Evolutionary conservation across 2,329 filamentous ascomycete genomes (phyloP), one percentile per base, ranked within the genome.

Genomic region (Fusarium nisikadoi): DNA sequence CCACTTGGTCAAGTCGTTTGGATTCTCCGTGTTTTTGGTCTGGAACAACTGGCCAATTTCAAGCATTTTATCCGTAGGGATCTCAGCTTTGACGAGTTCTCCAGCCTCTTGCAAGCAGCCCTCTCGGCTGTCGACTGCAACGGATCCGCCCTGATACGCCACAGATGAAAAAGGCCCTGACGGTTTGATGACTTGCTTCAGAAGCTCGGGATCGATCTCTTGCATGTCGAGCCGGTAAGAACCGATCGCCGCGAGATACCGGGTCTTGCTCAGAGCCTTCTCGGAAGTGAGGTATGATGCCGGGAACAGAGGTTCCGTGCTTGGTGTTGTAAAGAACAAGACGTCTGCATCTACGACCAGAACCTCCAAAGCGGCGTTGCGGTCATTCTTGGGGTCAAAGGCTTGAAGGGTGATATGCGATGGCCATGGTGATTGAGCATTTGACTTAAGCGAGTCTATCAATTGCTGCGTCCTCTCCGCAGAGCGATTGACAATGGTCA

Each of bases 1-100:
- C 89, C 90, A 92, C 39, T 90, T 86, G 43, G 83, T 82, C 71
- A 92, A 70, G 25, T 70, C 73, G 5, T 23, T 29, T 0, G 70
- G 57, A 12, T 54, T 62, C 1, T 57, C 25, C 0, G 60, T 50
- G 3, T 68, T 66, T 16, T 60, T 67, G 0, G 23, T 56, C 4
- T 72, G 83, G 3, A 92, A 81, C 0, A 91, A 86, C 1, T 89
- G 88, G 8, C 90, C 89, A 61, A 89, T 84, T 29, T 85, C 78
- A 0, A 74, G 41, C 60, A 80, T 68, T 39, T 75, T 74, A 4
- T 75, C 73, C 0, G 62, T 68, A 0, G 70, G 61, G 6, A 79
- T 31, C 6, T 72, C 63, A 7, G 77, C 76, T 31, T 79, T 75
- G 53, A 80, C 77, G 8, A 80, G 58, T 64, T 81, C 79, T 13